These are phyloP conservation scores for Pythium aristosporum DNA, from an alignment of 352 stramenopile genomes.

Conservation along the genomic window DNA sequence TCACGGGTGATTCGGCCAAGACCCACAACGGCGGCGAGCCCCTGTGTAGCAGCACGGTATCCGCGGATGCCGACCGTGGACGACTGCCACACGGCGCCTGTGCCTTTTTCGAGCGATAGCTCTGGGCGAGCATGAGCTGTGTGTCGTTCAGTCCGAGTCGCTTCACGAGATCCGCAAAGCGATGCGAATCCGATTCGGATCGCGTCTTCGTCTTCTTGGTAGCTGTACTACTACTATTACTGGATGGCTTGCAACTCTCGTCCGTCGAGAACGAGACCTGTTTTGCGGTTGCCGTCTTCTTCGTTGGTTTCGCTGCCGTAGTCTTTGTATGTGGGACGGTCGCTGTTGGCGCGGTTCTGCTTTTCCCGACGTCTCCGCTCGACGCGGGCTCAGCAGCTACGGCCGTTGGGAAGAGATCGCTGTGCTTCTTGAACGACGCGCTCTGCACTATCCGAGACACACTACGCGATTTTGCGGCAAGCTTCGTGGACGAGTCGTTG, in stretches of 20 bases:
- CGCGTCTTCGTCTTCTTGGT: slow-evolving; percentile 21
- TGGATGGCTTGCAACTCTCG: neutral
- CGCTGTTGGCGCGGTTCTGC: neutral
- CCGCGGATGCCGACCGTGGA: slow-evolving; percentile 30
- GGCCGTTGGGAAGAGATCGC: slow-evolving; percentile 21
- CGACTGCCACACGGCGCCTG: slow-evolving; percentile 13
- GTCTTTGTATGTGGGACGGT: neutral
- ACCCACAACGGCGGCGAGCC: slow-evolving; percentile 28
- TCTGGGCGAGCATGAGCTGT: slow-evolving; percentile 27
- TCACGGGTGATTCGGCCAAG: slow-evolving; percentile 14
- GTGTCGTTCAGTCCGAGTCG: slow-evolving; percentile 31
- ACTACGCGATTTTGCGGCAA: slow-evolving; percentile 34
- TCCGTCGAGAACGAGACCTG: slow-evolving; percentile 28
- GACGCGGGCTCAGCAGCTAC: neutral
- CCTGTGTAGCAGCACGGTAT: slow-evolving; percentile 31
- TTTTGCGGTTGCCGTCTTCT: slow-evolving; percentile 12
- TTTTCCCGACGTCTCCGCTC: too few species aligned
- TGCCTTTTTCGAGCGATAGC: slow-evolving; percentile 15
- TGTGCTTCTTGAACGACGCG: slow-evolving; percentile 32
- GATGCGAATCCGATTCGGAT: slow-evolving; percentile 22
- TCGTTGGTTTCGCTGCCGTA: slow-evolving; percentile 10
- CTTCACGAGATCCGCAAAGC: slow-evolving; percentile 29
- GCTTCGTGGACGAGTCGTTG: slow-evolving; percentile 24
- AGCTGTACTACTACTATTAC: neutral
- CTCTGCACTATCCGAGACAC: slow-evolving; percentile 37